Evolutionary conservation across 495 filamentous ascomycete species (phyloP).

Genomic region (Aspergillus incahuasiensis): DNA sequence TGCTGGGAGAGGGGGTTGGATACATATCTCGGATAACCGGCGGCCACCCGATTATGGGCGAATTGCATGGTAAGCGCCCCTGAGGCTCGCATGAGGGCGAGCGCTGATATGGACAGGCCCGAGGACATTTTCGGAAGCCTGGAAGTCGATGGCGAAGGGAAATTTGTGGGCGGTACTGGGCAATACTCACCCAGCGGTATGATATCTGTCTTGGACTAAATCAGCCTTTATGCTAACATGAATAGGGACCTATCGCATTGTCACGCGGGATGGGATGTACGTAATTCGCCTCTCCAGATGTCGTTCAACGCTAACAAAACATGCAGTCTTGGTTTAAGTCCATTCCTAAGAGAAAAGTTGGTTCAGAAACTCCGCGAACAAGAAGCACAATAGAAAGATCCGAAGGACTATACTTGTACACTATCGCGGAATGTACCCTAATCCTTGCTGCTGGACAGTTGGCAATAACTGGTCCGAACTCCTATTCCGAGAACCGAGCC

Average conservation of each 20-base stretch:
- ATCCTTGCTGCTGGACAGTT: conserved; percentile 17
- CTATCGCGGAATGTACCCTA: conserved; percentile 11
- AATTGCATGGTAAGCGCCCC: conserved; percentile 59
- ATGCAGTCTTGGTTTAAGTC: conserved; percentile 49
- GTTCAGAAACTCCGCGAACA: conserved; percentile 43
- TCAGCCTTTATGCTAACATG: conserved; percentile 1
- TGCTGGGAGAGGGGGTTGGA: conserved; percentile 77
- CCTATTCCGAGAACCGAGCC: not conserved
- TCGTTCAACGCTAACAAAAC: conserved; percentile 15
- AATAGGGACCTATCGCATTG: conserved; percentile 48
- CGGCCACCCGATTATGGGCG: conserved; percentile 86
- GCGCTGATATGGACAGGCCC: conserved; percentile 34
- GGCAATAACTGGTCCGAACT: conserved; percentile 6
- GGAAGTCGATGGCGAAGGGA: conserved; percentile 71
- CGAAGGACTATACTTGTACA: conserved; percentile 21
- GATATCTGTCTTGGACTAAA: not conserved
- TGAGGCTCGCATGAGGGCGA: not conserved
- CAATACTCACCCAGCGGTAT: conserved; percentile 58
- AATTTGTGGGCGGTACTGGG: conserved; percentile 59
- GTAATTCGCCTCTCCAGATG: conserved; percentile 19
- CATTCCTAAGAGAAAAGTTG: conserved; percentile 53
- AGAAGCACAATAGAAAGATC: conserved; percentile 14
- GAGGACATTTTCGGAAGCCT: conserved; percentile 95
- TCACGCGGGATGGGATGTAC: conserved; percentile 60
- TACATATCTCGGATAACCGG: conserved; percentile 80